phyloP scores from a whole-genome alignment of 1,284 basidiomycete species.

The Megacollybia platyphylla region DNA sequence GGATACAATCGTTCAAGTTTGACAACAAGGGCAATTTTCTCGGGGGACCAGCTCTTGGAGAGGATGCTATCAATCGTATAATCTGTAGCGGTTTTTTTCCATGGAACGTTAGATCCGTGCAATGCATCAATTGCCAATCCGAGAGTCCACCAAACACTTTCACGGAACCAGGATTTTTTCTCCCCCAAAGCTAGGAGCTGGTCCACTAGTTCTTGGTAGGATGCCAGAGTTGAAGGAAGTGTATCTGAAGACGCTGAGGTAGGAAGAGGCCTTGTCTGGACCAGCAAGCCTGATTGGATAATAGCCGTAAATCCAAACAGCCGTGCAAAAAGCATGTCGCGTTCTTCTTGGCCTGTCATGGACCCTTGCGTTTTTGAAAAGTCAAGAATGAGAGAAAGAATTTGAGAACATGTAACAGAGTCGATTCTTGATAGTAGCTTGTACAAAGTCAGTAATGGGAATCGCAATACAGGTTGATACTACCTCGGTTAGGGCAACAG shows the following conservation, averaged over 20 bases:
- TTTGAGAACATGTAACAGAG: slow-evolving; percentile 68
- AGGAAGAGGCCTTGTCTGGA: slow-evolving; percentile 40
- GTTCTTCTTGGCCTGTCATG: slow-evolving; percentile 83
- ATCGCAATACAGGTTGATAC: slow-evolving; percentile 3
- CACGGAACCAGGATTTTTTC: slow-evolving; percentile 84
- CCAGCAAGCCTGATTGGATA: slow-evolving; percentile 71
- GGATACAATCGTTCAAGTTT: slow-evolving; percentile 52
- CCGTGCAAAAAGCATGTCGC: slow-evolving; percentile 86
- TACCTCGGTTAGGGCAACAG: slow-evolving; percentile 92
- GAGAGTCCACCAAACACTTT: slow-evolving; percentile 85
- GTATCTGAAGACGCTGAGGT: slow-evolving; percentile 39
- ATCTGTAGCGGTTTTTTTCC: slow-evolving; percentile 61
- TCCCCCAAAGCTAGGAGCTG: slow-evolving; percentile 64
- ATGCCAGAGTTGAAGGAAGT: slow-evolving; percentile 40
- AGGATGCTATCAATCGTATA: slow-evolving; percentile 41
- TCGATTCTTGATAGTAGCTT: slow-evolving; percentile 75
- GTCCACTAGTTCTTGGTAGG: slow-evolving; percentile 53
- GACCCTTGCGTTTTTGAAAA: slow-evolving; percentile 57
- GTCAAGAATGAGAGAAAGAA: slow-evolving; percentile 62
- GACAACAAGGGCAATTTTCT: slow-evolving; percentile 77
- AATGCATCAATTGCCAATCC: slow-evolving; percentile 52
- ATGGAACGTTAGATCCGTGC: slow-evolving; percentile 42
- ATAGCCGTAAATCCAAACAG: slow-evolving; percentile 82
- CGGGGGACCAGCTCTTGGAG: slow-evolving; percentile 65
- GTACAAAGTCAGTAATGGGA: slow-evolving; percentile 5